phyloP scores from a whole-genome alignment of 352 stramenopile genomes.

The Aphanomyces euteiches region DNA sequence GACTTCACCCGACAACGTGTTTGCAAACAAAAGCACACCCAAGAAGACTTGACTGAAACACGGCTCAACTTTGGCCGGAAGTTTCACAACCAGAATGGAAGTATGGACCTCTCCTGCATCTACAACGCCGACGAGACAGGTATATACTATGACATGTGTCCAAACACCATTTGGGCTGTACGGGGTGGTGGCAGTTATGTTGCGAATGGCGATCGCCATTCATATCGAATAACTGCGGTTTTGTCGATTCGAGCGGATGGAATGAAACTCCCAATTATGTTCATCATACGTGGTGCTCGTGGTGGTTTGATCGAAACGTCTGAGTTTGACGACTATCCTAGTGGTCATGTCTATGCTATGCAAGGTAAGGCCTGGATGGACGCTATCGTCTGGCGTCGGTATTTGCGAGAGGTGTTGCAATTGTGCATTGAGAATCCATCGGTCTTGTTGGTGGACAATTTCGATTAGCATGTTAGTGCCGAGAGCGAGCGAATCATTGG shows the following conservation, averaged over 20 bases:
- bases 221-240: conserved; percentile 25
- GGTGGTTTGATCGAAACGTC: conserved; percentile 27
- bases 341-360: conserved; percentile 29
- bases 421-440: conserved; percentile 25
- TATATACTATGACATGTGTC: conserved; percentile 32
- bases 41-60: neutral
- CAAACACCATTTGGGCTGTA: conserved; percentile 9
- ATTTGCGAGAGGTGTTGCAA: conserved; percentile 21
- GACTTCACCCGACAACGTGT: neutral
- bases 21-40: neutral
- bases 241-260: conserved; percentile 30
- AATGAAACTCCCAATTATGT: conserved; percentile 33
- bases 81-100: neutral
- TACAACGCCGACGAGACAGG: conserved; percentile 33
- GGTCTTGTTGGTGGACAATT: conserved; percentile 34
- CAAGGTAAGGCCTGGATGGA: conserved; percentile 36
- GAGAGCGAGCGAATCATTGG: neutral
- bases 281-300: conserved; percentile 29
- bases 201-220: conserved; percentile 26
- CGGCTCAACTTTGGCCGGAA: neutral
- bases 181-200: conserved; percentile 21
- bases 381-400: conserved; percentile 10
- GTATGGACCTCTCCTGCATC: neutral
- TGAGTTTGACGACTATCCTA: conserved; percentile 29
- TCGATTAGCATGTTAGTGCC: conserved; percentile 29